phyloP scores from a whole-genome alignment of 2,329 filamentous ascomycete genomes.

The Camptophora hylomeconis region DNA sequence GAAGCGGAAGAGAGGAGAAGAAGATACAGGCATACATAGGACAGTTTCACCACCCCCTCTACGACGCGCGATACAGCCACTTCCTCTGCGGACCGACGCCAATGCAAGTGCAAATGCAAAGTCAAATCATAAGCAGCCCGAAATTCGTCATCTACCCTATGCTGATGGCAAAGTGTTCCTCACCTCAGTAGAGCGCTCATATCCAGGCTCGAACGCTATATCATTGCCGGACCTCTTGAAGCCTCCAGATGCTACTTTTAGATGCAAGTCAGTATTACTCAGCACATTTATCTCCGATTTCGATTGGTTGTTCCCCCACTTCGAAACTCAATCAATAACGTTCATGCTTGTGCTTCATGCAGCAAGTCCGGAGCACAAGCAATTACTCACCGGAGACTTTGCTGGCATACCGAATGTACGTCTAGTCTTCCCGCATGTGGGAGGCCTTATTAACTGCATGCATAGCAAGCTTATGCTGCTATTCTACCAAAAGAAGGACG shows the following conservation, averaged over 20 bases:
- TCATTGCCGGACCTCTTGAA: conserved; percentile 35
- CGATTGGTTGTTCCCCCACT: conserved; percentile 62
- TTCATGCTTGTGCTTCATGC: conserved; percentile 53
- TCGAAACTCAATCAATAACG: conserved; percentile 48
- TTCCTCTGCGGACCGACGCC: conserved; percentile 4
- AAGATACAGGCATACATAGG: conserved; percentile 19
- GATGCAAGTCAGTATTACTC: conserved; percentile 62
- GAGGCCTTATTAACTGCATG: conserved; percentile 58
- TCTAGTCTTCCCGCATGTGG: conserved; percentile 57
- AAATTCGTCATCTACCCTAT: conserved; percentile 27
- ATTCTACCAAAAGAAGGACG: conserved; percentile 44
- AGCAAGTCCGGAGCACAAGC: conserved; percentile 32
- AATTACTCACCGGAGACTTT: conserved; percentile 26
- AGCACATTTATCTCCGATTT: conserved; percentile 82
- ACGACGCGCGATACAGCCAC: conserved; percentile 14
- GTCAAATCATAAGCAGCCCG: conserved; percentile 18
- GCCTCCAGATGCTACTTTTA: conserved; percentile 58
- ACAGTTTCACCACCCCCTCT: not conserved
- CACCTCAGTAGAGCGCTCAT: too few species aligned
- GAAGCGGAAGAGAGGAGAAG: conserved; percentile 48
- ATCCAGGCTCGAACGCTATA: conserved; percentile 50
- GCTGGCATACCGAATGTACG: conserved; percentile 41
- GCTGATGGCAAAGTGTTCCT: conserved; percentile 60
- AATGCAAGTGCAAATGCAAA: not conserved
- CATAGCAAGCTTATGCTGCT: conserved; percentile 89